phyloP scores from a whole-genome alignment of 192 early-diverging fungal species.

The Haplosporangium gracile region DNA sequence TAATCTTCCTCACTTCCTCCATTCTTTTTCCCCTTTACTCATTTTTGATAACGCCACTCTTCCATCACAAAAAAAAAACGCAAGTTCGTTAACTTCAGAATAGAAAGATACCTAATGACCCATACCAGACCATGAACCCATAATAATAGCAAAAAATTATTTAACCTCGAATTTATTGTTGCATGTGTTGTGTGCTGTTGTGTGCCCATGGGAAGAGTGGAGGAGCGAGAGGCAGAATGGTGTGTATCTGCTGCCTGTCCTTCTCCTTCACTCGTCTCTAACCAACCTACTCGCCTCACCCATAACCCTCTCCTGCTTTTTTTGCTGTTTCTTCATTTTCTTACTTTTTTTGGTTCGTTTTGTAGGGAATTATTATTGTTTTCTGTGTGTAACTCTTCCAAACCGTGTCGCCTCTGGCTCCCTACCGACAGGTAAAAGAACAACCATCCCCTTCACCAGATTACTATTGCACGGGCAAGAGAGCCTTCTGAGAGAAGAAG shows the following conservation, averaged over 20 bases:
- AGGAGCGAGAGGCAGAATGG: neutral
- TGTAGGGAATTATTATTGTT: constrained; percentile 1
- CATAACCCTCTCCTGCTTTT: neutral
- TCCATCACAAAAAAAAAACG: neutral
- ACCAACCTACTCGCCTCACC: neutral
- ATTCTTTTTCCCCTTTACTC: neutral
- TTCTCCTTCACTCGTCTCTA: neutral
- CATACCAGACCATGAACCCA: neutral
- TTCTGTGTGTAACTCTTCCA: neutral
- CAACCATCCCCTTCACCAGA: neutral
- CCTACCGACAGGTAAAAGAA: neutral
- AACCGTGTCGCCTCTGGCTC: neutral
- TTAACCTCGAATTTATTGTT: neutral
- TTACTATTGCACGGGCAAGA: constrained; percentile 48
- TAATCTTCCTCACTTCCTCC: neutral
- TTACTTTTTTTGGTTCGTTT: neutral
- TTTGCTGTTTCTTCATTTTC: neutral
- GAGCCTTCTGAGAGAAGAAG: constrained; percentile 89
- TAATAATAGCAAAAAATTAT: neutral
- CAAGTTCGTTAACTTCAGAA: neutral
- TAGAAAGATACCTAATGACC: neutral
- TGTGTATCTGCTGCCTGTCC: neutral
- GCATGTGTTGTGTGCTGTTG: neutral
- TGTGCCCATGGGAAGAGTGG: neutral
- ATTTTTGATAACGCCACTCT: neutral